Base-by-base conservation (phyloP, 1,284 basidiomycete species). In the Malassezia sympodialis region DNA sequence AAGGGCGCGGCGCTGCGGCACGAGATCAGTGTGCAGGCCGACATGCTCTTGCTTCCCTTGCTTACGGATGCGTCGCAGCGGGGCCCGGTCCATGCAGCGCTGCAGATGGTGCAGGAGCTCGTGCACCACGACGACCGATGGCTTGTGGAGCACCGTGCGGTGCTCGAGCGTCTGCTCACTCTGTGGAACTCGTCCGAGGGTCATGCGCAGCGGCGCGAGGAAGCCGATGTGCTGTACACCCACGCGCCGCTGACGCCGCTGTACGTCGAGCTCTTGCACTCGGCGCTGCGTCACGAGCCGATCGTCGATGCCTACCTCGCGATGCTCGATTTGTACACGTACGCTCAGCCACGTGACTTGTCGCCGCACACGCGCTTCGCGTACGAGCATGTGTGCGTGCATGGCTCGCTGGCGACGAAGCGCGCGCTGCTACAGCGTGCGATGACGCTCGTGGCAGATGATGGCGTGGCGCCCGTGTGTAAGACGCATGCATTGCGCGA, bases 261-360 rank as follows among this genome's bases (percentile, higher is more conserved):
- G 93, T 65, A 89, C 91, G 76, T 83, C 83, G 68, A 82, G 68
- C 56, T 70, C 30, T 63, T 68, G 59, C 56, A 60, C 27, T 52
- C 65, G 19, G 64, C 59, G 53, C 65, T 75, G 61, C 82, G 83
- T 49, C 79, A 86, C 65, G 79, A 82, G 27, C 82, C 83, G 35
- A 84, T 88, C 42, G 82, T 93, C 50, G 88, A 96, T 66, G 78
- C 96, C 2, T 79, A 96, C 34, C 90, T 96, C 73, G 89, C 94
- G 53, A 79, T 96, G 37, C 83, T 89, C 46, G 83, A 85, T 31
- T 79, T 90, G 37, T 96, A 87, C 77, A 84, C 86, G 28, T 84
- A 86, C 61, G 82, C 84, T 58, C 80, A 87, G 12, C 17, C 47
- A n/a, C 83, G 91, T 71, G 90, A 98, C 70, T 79, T 88, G 37